Evolutionary conservation across 768 basidiomycete genomes (phyloP).

Genomic region (Trametes cubensis): DNA sequence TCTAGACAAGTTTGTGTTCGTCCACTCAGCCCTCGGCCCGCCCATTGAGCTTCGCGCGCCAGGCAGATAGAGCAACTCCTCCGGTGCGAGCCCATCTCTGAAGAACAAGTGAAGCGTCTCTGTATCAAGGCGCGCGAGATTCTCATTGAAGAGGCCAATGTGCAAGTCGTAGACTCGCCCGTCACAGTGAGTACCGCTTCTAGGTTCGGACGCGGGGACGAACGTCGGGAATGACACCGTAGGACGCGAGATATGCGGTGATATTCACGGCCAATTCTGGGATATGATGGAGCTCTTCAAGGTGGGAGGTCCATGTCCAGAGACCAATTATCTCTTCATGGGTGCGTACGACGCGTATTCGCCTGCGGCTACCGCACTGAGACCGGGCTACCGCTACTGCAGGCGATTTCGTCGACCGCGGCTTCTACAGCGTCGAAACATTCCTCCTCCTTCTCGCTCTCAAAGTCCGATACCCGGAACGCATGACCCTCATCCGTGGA

Average conservation of each 20-base stretch:
- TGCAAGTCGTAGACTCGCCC: conserved; percentile 93
- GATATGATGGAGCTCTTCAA: conserved; percentile 96
- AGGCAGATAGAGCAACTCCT: conserved; percentile 95
- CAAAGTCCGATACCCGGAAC: conserved; percentile 96
- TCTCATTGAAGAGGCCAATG: conserved; percentile 96
- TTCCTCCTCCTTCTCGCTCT: conserved; percentile 92
- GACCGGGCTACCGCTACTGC: conserved; percentile 21
- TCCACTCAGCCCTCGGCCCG: background rate
- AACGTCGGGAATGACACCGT: conserved; percentile 11
- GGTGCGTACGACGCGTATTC: conserved; percentile 49
- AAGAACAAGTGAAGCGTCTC: conserved; percentile 92
- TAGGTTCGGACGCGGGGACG: conserved; percentile 20
- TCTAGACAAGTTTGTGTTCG: conserved; percentile 22
- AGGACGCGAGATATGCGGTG: conserved; percentile 75
- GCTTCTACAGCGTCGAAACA: conserved; percentile 96
- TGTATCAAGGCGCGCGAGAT: conserved; percentile 97
- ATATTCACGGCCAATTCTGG: conserved; percentile 97
- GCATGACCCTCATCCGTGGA: conserved; percentile 94
- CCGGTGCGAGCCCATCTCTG: conserved; percentile 93
- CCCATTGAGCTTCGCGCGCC: conserved; percentile 17
- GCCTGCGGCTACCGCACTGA: conserved; percentile 13
- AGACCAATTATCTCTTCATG: conserved; percentile 97
- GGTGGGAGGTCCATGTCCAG: conserved; percentile 89
- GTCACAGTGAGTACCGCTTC: conserved; percentile 73
- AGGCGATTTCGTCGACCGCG: conserved; percentile 99